Evolutionary conservation across 129 eudicot genomes (phyloP).

Genomic region (Rutidosis leptorrhynchoides): DNA sequence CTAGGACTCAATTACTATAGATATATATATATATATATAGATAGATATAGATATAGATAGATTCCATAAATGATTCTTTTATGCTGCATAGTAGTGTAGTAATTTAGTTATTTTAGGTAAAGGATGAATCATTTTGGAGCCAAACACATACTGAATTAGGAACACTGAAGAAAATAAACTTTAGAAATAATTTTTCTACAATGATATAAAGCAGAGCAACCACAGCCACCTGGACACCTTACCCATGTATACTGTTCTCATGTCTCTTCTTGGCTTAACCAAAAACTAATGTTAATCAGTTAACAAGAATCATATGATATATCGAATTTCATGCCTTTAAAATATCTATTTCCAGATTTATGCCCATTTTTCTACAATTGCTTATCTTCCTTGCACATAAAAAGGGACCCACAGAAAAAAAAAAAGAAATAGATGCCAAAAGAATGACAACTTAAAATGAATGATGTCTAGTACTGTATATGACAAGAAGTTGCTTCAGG

Average conservation of each 20-base stretch:
- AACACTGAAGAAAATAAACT: too few relatives aligned
- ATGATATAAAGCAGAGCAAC: too few relatives aligned
- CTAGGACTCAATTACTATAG: too few relatives aligned
- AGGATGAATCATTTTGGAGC: too few relatives aligned
- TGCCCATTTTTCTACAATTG: background rate
- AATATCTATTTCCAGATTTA: background rate
- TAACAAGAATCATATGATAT: background rate
- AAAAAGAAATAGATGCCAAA: background rate
- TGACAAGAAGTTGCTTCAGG: conserved; percentile 27
- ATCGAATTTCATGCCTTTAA: background rate
- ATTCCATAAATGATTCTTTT: too few relatives aligned
- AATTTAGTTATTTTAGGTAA: too few relatives aligned
- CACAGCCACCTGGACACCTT: too few relatives aligned
- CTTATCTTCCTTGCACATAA: background rate
- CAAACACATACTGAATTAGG: too few relatives aligned
- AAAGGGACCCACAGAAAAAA: conserved; percentile 6
- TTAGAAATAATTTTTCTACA: too few relatives aligned
- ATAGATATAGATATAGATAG: too few relatives aligned
- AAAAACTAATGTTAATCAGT: background rate
- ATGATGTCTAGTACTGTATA: background rate
- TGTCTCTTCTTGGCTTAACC: background rate
- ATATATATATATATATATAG: too few relatives aligned
- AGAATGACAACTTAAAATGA: background rate
- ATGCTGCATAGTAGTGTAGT: too few relatives aligned
- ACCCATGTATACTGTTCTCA: background rate